phyloP scores from a whole-genome alignment of 2,329 filamentous ascomycete genomes.

The Stromatinia cepivora region DNA sequence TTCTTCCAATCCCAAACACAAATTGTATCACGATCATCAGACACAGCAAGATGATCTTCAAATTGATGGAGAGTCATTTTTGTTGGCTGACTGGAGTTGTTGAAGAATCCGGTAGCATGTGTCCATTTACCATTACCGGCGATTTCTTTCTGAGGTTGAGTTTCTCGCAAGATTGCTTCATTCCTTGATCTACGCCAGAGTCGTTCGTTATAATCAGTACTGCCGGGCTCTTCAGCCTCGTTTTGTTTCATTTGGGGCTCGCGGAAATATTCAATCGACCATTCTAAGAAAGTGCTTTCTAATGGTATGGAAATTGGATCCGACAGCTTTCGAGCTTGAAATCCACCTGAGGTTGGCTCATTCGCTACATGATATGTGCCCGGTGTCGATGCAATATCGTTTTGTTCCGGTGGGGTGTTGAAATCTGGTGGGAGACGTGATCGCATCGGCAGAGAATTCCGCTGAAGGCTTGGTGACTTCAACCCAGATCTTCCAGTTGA shows the following conservation, averaged over 20 bases:
- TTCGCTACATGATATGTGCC: slow-evolving; percentile 75
- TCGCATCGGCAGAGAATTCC: slow-evolving; percentile 36
- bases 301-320: slow-evolving; percentile 69
- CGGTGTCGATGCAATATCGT: slow-evolving; percentile 64
- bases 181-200: slow-evolving; percentile 92
- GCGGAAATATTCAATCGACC: slow-evolving; percentile 97
- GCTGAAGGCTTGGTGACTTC: slow-evolving; percentile 35
- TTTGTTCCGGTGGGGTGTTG: slow-evolving; percentile 69
- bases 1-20: slow-evolving; percentile 92
- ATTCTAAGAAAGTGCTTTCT: slow-evolving; percentile 82
- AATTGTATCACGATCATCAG: slow-evolving; percentile 89
- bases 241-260: slow-evolving; percentile 98
- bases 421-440: slow-evolving; percentile 57
- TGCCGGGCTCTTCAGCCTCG: slow-evolving; percentile 94
- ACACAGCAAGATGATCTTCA: slow-evolving; percentile 90
- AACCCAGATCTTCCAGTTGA: slow-evolving; percentile 30
- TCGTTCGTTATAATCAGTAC: slow-evolving; percentile 92
- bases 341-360: slow-evolving; percentile 78
- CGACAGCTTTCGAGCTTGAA: slow-evolving; percentile 60
- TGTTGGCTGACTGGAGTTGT: slow-evolving; percentile 84
- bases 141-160: slow-evolving; percentile 87
- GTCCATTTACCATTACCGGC: slow-evolving; percentile 88
- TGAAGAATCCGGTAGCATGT: slow-evolving; percentile 76
- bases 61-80: slow-evolving; percentile 98
- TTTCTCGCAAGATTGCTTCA: slow-evolving; percentile 86